Percentiles rank a stretch among this genome's conserved stretches.
Evolutionary conservation across 768 basidiomycete species (phyloP).

Genomic region (Leccinellum luteum): DNA sequence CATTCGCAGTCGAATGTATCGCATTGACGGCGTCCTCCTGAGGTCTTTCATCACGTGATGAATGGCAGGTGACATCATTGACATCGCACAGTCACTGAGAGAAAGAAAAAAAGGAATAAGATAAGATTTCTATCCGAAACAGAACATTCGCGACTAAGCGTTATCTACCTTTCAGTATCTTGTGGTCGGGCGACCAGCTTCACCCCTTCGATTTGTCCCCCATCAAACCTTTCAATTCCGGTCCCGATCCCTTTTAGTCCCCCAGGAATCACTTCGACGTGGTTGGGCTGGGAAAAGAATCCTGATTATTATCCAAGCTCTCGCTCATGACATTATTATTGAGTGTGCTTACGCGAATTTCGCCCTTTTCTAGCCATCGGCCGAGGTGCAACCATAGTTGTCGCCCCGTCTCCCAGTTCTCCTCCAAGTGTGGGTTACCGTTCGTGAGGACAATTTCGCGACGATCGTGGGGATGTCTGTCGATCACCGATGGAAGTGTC

Average conservation of each 20-base stretch:
- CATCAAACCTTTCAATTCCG: constrained; percentile 42
- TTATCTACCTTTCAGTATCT: constrained; percentile 39
- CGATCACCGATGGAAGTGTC: constrained; percentile 33
- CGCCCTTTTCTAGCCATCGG: constrained; percentile 31
- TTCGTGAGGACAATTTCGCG: constrained; percentile 32
- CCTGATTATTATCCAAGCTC: neutral
- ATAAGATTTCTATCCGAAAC: constrained; percentile 26
- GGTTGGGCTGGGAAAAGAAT: constrained; percentile 38
- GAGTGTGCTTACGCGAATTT: constrained; percentile 27
- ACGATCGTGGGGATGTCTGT: constrained; percentile 23
- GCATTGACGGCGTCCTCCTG: constrained; percentile 31
- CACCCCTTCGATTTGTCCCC: constrained; percentile 40
- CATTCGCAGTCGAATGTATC: constrained; percentile 30
- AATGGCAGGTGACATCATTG: constrained; percentile 10
- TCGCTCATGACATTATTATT: neutral
- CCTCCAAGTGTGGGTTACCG: constrained; percentile 32
- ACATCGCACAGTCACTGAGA: constrained; percentile 20
- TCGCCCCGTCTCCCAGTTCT: constrained; percentile 34
- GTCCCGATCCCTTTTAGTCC: constrained; percentile 43
- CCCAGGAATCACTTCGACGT: constrained; percentile 38
- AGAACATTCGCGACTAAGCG: constrained; percentile 15
- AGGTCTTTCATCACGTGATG: constrained; percentile 26
- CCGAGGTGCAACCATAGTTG: constrained; percentile 29
- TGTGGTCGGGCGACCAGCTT: constrained; percentile 45
- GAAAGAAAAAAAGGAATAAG: constrained; percentile 12